Conservation (phyloP, 2,329 filamentous ascomycete genomes). For the Botryosphaeria dothidea region DNA sequence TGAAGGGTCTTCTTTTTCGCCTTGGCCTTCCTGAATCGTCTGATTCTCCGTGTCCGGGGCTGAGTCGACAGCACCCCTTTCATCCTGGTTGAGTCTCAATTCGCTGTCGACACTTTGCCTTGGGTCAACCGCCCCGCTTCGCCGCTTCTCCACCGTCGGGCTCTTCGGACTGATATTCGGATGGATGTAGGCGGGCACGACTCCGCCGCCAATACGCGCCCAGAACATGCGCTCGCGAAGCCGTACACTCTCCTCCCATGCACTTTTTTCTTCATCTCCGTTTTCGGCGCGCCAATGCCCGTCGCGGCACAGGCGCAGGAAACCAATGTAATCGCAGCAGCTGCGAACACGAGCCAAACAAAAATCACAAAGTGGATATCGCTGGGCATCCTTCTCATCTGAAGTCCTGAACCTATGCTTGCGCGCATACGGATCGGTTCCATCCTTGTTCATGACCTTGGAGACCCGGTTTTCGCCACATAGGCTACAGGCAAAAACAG, state of each 20-base stretch:
- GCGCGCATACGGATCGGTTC: slow-evolving; percentile 64
- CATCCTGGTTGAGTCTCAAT: slow-evolving; percentile 7
- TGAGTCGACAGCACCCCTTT: neutral
- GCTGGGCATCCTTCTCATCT: slow-evolving; percentile 81
- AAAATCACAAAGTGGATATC: slow-evolving; percentile 87
- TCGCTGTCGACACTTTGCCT: slow-evolving; percentile 28
- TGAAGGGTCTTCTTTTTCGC: slow-evolving; percentile 37
- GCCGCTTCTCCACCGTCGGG: slow-evolving; percentile 24
- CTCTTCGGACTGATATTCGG: slow-evolving; percentile 35
- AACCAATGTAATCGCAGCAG: slow-evolving; percentile 90
- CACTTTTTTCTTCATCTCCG: slow-evolving; percentile 78
- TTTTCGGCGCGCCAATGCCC: slow-evolving; percentile 87
- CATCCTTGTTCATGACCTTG: slow-evolving; percentile 9
- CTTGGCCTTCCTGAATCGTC: slow-evolving; percentile 16
- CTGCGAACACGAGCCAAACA: slow-evolving; percentile 82
- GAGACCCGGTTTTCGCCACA: slow-evolving; percentile 74
- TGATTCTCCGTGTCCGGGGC: neutral
- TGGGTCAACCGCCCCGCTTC: slow-evolving; percentile 25
- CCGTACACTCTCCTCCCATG: slow-evolving; percentile 93
- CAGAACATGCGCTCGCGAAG: slow-evolving; percentile 96
- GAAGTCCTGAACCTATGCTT: slow-evolving; percentile 87
- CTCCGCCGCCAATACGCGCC: slow-evolving; percentile 87
- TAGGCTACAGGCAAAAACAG: slow-evolving; percentile 73
- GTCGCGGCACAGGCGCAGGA: slow-evolving; percentile 86
- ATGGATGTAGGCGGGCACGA: slow-evolving; percentile 63